Percentiles rank a stretch among this genome's conserved stretches.
phyloP scores from a whole-genome alignment of 1,284 basidiomycete species.

The Microbotryomycetes sp. region DNA sequence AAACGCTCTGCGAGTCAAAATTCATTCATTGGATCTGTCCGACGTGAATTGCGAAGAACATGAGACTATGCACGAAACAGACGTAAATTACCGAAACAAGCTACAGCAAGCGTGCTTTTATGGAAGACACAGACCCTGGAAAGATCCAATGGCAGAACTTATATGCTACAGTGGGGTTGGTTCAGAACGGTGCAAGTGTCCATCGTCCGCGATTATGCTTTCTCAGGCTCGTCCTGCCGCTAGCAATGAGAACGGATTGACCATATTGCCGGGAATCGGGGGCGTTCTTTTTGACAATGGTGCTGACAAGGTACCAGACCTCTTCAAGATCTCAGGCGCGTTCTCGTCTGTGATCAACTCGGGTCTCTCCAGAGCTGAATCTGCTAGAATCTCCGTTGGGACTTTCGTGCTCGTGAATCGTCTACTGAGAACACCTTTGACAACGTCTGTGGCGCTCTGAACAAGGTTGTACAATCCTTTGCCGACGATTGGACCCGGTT shows the following conservation, averaged over 20 bases:
- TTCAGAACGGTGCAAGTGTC: too few species aligned
- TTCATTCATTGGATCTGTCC: too few species aligned
- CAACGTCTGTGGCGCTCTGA: not conserved
- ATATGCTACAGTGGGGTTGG: too few species aligned
- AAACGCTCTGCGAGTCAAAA: too few species aligned
- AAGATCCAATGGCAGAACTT: too few species aligned
- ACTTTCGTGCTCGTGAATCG: not conserved
- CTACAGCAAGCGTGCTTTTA: too few species aligned
- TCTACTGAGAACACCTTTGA: not conserved
- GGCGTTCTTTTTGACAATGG: not conserved
- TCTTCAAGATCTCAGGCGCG: not conserved
- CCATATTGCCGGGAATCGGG: not conserved
- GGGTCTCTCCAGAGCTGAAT: not conserved
- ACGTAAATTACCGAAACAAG: too few species aligned
- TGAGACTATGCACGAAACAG: too few species aligned
- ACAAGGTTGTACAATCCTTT: not conserved
- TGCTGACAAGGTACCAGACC: not conserved
- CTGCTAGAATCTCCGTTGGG: not conserved
- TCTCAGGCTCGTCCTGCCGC: too few species aligned
- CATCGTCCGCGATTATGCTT: too few species aligned
- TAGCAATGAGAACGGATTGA: not conserved
- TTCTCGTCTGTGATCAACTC: not conserved
- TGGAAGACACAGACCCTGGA: too few species aligned
- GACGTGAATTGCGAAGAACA: too few species aligned
- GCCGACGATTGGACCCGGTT: not conserved